Evolutionary conservation across 495 filamentous ascomycete species (phyloP).

Genomic region (Trichocladium uniseriatum): DNA sequence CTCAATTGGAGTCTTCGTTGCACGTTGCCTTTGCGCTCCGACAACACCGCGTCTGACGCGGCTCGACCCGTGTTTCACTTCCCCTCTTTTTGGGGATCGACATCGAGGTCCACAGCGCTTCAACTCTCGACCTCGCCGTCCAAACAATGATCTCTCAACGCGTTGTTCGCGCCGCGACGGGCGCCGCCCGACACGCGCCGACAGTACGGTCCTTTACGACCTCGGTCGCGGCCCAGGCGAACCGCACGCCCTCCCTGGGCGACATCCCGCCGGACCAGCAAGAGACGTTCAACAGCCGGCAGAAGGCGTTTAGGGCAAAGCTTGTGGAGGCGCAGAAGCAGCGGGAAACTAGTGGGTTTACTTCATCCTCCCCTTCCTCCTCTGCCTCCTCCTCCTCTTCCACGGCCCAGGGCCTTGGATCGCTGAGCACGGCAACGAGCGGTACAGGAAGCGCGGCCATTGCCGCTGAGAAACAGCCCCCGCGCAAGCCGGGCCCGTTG

Average conservation of each 20-base stretch:
- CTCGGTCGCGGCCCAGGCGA: constrained; percentile 35
- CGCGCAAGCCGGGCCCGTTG: constrained; percentile 45
- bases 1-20: constrained; percentile 1
- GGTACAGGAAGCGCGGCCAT: constrained; percentile 42
- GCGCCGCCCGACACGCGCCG: not conserved
- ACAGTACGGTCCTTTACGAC: constrained; percentile 51
- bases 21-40: not conserved
- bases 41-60: not conserved
- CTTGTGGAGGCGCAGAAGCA: constrained; percentile 66
- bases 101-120: not conserved
- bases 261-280: constrained; percentile 64
- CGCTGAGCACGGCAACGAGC: constrained; percentile 47
- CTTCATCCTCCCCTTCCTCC: constrained; percentile 36
- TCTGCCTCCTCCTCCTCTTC: constrained; percentile 40
- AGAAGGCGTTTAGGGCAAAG: constrained; percentile 78
- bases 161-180: constrained; percentile 25
- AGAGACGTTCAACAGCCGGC: constrained; percentile 64
- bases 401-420: constrained; percentile 47
- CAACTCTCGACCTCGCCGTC: not conserved
- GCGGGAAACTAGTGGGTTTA: constrained; percentile 69
- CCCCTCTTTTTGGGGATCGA: constrained; percentile 9
- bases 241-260: constrained; percentile 66
- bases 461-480: constrained; percentile 31
- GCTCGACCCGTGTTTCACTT: too few relatives aligned
- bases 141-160: constrained; percentile 23